Conservation (phyloP, 2,329 filamentous ascomycete species). For the Sporothrix luriei region DNA sequence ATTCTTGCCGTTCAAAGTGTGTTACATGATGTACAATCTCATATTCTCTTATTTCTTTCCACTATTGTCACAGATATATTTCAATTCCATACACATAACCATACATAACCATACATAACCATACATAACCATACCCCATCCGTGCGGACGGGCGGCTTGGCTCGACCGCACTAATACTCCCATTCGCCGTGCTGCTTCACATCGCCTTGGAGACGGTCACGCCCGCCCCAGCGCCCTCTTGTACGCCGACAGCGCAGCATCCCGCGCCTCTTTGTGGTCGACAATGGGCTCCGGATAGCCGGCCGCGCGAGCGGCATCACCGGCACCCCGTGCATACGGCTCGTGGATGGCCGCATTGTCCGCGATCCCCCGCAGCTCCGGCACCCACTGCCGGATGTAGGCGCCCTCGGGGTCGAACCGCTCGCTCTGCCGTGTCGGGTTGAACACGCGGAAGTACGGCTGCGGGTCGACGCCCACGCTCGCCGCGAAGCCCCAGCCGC, state of each 20-base stretch:
- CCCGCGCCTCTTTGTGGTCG: slow-evolving; percentile 69
- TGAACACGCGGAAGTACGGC: slow-evolving; percentile 90
- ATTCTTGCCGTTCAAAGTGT: no score
- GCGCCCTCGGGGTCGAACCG: slow-evolving; percentile 78
- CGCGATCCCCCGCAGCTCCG: slow-evolving; percentile 70
- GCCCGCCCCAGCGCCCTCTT: slow-evolving; percentile 38
- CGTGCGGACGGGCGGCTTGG: neutral
- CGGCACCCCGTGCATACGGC: slow-evolving; percentile 70
- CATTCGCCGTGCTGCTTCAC: no score
- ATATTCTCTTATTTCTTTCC: no score
- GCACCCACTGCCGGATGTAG: slow-evolving; percentile 82
- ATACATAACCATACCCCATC: neutral
- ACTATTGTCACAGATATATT: no score
- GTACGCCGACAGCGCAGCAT: slow-evolving; percentile 49
- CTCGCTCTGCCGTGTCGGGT: slow-evolving; percentile 80
- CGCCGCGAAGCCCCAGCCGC: slow-evolving; percentile 57
- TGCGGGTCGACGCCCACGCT: slow-evolving; percentile 51
- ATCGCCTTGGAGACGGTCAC: neutral
- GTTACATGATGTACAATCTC: no score
- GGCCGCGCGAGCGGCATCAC: slow-evolving; percentile 59
- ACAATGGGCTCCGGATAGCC: slow-evolving; percentile 78
- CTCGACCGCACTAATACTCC: neutral
- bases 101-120: no score
- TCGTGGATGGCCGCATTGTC: slow-evolving; percentile 75
- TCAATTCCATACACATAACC: no score